Evolutionary conservation across 208 protist genomes (phyloP), one percentile per base, ranked within the genome.

Genomic region (Lotmaria passim): DNA sequence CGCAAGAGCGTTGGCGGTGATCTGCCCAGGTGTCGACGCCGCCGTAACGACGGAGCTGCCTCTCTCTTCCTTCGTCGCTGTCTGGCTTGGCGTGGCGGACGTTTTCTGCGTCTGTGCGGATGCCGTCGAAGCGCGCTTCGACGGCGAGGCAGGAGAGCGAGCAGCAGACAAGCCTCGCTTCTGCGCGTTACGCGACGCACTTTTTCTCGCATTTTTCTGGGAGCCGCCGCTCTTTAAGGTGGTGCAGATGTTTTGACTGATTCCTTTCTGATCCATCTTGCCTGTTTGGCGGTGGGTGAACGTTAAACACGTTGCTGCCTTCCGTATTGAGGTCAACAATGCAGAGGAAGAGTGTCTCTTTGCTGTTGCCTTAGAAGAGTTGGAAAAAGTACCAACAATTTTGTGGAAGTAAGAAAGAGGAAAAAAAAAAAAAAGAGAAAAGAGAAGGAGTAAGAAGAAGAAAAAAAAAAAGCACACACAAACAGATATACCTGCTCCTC

Each of bases 1-100:
- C 7, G 64, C 68, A 11, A 84, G 68, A 2, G 64, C 59, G 23
- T 78, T 48, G 14, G 57, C 47, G 14, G 73, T 79, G 19, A 70
- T 51, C 8, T 64, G 24, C 2, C 55, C 39, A 5, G 65, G 31
- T 15, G 15, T 46, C 7, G 34, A 12, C 7, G 11, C 30, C 8
- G 46, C n/a, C 21, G 44, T n/a, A 3, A 5, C 39, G 23, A 6
- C 48, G 11, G 26, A 28, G 5, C 41, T 8, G 5, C 34, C 52
- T 31, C 47, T 2, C 15, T 53, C 39, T 44, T 34, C 26, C 7
- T 36, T 38, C 24, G 23, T 43, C 12, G 34, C 44, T 6, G 51
- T 41, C 30, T 31, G 26, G 31, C 38, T 53, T 34, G 44, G 7
- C 17, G 28, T 12, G 1, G n/a, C 43, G 44, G 44, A 19, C n/a